phyloP scores from a whole-genome alignment of 176 grass and related monocot genomes.

The Stipa capillata region DNA sequence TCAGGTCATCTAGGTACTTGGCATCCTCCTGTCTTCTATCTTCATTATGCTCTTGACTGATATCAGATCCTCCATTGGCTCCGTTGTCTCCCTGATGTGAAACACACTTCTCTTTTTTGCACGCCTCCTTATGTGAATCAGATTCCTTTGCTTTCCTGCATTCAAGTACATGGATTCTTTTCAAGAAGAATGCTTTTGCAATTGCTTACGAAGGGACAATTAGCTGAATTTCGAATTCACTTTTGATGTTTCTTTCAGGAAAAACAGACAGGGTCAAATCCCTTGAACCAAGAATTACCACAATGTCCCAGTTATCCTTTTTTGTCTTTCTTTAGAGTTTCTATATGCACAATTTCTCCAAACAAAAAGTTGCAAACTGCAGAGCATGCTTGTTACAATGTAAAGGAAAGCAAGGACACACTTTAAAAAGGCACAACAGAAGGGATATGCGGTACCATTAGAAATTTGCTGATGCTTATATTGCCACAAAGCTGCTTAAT shows the following conservation, averaged over 20 bases:
- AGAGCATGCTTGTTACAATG: background rate
- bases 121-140: constrained; percentile 9
- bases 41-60: constrained; percentile 10
- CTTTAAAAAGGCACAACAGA: background rate
- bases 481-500: background rate
- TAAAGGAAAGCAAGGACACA: background rate
- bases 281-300: background rate
- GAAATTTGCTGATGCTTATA: background rate
- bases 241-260: background rate
- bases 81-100: background rate
- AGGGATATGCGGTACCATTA: background rate
- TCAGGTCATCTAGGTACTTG: constrained; percentile 17
- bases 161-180: background rate
- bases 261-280: background rate
- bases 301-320: background rate
- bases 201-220: background rate
- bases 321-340: background rate
- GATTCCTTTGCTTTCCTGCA: constrained; percentile 41
- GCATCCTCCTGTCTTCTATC: constrained; percentile 9
- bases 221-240: background rate
- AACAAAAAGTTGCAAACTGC: background rate
- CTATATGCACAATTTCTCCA: background rate
- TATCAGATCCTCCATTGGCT: constrained; percentile 17
- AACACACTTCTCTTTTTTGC: constrained; percentile 13
- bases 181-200: background rate